Evolutionary conservation across 257 asterid genomes (phyloP).

Genomic region (Lycium barbarum): DNA sequence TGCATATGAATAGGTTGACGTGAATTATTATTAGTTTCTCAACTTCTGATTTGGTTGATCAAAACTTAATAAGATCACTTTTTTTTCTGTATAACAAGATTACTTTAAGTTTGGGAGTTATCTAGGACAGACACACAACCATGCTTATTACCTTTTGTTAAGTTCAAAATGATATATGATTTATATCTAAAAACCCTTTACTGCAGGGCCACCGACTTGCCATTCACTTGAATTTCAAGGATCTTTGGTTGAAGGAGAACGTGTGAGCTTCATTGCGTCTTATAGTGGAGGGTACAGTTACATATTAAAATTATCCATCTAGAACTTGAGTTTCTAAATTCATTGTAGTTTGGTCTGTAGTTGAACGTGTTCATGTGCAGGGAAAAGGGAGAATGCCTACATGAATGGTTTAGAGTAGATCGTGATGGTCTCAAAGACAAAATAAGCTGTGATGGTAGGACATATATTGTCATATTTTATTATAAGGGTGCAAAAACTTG

Average conservation of each 20-base stretch:
- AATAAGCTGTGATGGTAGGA: constrained; percentile 66
- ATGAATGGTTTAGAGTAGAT: constrained; percentile 84
- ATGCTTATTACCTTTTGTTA: constrained; percentile 12
- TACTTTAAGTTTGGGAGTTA: constrained; percentile 24
- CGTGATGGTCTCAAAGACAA: constrained; percentile 64
- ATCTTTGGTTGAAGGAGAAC: constrained; percentile 81
- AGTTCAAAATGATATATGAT: constrained; percentile 30
- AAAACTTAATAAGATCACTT: constrained; percentile 7
- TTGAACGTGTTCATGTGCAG: constrained; percentile 51
- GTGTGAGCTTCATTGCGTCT: constrained; percentile 64
- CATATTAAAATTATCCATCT: constrained; percentile 32
- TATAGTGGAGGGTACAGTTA: constrained; percentile 85
- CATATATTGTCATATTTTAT: constrained; percentile 20
- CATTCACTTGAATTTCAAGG: constrained; percentile 84
- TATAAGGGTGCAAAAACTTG: constrained; percentile 32
- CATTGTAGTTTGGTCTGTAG: constrained; percentile 27
- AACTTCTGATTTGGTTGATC: constrained; percentile 20
- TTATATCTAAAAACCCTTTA: constrained; percentile 26
- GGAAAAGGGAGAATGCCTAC: constrained; percentile 79
- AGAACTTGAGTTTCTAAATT: constrained; percentile 29
- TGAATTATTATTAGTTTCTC: constrained; percentile 23
- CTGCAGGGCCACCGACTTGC: constrained; percentile 87
- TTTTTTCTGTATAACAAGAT: not conserved
- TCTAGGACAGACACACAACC: constrained; percentile 19
- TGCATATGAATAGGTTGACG: not conserved